A percentile compares a stretch with the other conserved stretches of the same genome.
phyloP scores from a whole-genome alignment of 139 green algal species.

The Chlorella vulgaris region DNA sequence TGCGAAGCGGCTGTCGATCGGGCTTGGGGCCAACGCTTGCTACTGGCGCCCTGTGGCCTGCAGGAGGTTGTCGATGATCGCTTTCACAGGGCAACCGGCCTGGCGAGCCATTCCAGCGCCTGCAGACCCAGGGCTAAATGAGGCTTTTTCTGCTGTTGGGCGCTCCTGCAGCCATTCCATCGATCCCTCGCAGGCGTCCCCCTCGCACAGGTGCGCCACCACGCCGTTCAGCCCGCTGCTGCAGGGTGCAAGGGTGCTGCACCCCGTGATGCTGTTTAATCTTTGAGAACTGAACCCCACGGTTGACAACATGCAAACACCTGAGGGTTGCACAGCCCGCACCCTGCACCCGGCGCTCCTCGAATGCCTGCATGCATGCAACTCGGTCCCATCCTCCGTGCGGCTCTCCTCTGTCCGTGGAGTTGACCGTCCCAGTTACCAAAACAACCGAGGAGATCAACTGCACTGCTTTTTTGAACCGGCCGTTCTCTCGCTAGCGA shows the following conservation, averaged over 20 bases:
- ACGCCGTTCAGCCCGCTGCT: no score
- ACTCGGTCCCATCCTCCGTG: slow-evolving; percentile 53
- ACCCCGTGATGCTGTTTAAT: slow-evolving; percentile 51
- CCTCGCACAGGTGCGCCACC: background rate
- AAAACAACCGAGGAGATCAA: slow-evolving; percentile 40
- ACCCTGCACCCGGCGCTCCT: background rate
- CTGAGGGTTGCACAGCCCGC: slow-evolving; percentile 54
- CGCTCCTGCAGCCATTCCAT: no score
- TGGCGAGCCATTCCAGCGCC: no score
- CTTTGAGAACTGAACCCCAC: slow-evolving; percentile 55
- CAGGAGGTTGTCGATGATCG: no score
- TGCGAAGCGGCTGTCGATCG: no score
- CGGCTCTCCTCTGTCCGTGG: slow-evolving; percentile 24
- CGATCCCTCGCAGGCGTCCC: no score
- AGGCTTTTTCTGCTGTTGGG: no score
- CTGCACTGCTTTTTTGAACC: slow-evolving; percentile 27
- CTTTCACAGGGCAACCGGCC: no score
- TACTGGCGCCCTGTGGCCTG: no score
- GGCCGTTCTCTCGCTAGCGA: background rate
- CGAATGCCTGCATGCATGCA: slow-evolving; percentile 4
- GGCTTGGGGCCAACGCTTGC: no score
- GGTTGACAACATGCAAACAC: slow-evolving; percentile 41
- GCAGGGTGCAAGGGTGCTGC: background rate
- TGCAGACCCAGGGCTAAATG: no score
- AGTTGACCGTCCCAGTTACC: slow-evolving; percentile 29